These are phyloP conservation scores for Helichrysum umbraculigerum DNA, from an alignment of 129 eudicot genomes.

Conservation along the genomic window DNA sequence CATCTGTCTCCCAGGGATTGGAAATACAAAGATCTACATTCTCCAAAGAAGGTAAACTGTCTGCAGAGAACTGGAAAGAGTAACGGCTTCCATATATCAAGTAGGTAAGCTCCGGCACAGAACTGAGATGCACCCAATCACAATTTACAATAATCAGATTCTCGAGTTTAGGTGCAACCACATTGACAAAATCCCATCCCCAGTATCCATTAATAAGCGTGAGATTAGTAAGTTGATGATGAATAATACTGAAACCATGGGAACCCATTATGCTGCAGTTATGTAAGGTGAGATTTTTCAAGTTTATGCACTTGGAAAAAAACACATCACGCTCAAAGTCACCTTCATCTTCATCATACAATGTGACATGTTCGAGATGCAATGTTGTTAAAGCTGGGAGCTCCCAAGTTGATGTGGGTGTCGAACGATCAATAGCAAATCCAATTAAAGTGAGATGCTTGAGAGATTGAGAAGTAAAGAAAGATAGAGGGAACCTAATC, in stretches of 20 bases:
- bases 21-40: background rate
- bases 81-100: background rate
- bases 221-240: slow-evolving; percentile 11
- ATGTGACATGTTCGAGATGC: background rate
- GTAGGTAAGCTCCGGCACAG: background rate
- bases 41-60: background rate
- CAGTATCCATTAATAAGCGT: background rate
- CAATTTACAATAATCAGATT: background rate
- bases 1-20: background rate
- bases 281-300: slow-evolving; percentile 22
- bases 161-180: background rate
- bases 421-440: background rate
- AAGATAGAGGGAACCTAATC: background rate
- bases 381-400: background rate
- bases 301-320: slow-evolving; percentile 18
- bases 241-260: background rate
- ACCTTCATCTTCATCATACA: background rate
- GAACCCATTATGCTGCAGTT: background rate
- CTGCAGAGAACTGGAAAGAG: background rate
- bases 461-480: background rate
- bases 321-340: background rate
- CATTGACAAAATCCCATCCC: background rate
- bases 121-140: background rate
- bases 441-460: background rate
- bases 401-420: background rate